Percentiles rank a stretch among this genome's conserved stretches.
These are phyloP conservation scores for Malassezia psittaci DNA, from an alignment of 1,284 basidiomycete genomes.

Conservation along the genomic window DNA sequence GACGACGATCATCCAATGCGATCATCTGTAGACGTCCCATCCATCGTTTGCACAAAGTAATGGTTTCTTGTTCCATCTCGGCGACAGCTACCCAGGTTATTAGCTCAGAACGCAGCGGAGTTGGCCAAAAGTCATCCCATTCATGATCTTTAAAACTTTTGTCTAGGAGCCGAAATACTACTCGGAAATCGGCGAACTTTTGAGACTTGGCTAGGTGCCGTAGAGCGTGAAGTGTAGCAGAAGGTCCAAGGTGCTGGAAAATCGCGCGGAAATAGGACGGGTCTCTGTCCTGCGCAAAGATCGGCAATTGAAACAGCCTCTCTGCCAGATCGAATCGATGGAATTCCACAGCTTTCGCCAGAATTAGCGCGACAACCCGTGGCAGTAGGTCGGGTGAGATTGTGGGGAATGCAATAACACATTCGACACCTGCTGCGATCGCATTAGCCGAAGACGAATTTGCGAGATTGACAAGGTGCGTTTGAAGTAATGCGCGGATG, in stretches of 20 bases:
- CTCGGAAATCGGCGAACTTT: not conserved
- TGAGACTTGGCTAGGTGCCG: not conserved
- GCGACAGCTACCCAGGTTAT: not conserved
- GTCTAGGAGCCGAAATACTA: not conserved
- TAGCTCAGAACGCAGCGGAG: not conserved
- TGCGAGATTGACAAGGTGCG: slow-evolving; percentile 10
- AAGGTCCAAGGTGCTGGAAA: not conserved
- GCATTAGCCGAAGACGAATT: slow-evolving; percentile 1
- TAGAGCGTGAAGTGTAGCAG: not conserved
- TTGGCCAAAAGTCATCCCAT: not conserved
- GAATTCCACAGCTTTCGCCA: not conserved
- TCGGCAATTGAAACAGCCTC: not conserved
- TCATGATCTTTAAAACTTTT: not conserved
- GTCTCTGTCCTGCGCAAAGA: not conserved
- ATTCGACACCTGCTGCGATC: not conserved
- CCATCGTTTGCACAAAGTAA: not conserved
- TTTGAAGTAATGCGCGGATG: slow-evolving; percentile 7
- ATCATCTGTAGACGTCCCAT: not conserved
- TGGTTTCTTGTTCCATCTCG: not conserved
- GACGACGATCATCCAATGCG: not conserved
- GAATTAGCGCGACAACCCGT: not conserved
- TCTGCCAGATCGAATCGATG: not conserved
- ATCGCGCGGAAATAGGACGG: not conserved
- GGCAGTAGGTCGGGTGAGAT: not conserved
- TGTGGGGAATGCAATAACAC: not conserved